These are phyloP conservation scores for Globisporangium uncinulatum DNA, from an alignment of 352 stramenopile genomes.

Conservation along the genomic window DNA sequence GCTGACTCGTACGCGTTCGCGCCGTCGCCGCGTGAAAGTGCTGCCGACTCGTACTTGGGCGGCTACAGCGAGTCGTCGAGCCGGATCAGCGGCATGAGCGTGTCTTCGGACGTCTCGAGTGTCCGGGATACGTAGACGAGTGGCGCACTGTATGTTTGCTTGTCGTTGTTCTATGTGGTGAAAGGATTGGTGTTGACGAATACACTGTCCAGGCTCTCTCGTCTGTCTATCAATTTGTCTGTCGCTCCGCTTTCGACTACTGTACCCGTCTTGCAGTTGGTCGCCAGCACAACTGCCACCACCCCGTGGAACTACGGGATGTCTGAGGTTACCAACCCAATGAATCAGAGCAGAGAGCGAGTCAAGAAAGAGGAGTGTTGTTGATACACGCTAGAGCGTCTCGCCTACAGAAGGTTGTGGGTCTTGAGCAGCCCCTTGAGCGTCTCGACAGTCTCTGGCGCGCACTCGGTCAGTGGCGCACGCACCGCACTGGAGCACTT, in stretches of 20 bases:
- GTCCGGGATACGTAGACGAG: conserved; percentile 1
- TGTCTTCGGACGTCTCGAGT: conserved; percentile 20
- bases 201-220: no score
- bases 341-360: no score
- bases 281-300: no score
- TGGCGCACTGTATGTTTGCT: background rate
- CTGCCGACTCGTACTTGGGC: conserved; percentile 62
- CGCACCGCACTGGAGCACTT: conserved; percentile 78
- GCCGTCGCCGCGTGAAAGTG: conserved; percentile 41
- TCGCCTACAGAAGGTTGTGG: conserved; percentile 66
- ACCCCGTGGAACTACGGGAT: no score
- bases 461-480: conserved; percentile 69
- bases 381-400: no score
- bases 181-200: no score
- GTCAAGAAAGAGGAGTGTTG: no score
- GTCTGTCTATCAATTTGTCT: no score
- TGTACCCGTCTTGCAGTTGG: no score
- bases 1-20: conserved; percentile 67
- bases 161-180: background rate
- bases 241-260: no score
- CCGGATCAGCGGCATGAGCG: conserved; percentile 59
- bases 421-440: conserved; percentile 61
- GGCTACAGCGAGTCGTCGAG: conserved; percentile 34
- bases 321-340: no score
- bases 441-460: conserved; percentile 54